A percentile compares a stretch with the other conserved stretches of the same genome.
phyloP scores from a whole-genome alignment of 208 protist genomes.

The Acanthamoeba castellanii region DNA sequence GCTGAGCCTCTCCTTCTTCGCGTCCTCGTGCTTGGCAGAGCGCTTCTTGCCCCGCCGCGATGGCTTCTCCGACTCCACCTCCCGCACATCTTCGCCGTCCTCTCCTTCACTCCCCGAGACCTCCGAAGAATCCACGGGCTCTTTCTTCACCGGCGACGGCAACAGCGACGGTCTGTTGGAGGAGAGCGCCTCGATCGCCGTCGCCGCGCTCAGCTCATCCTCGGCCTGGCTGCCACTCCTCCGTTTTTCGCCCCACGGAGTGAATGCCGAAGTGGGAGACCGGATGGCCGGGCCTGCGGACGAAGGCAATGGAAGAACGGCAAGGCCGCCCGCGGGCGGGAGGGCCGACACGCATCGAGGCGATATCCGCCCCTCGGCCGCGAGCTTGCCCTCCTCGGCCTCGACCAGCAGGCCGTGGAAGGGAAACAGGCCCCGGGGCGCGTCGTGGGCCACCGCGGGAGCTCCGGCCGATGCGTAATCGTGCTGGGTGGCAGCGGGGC shows the following conservation, averaged over 20 bases:
- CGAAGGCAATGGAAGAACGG: not conserved
- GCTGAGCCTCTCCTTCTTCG: not conserved
- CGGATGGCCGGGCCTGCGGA: not conserved
- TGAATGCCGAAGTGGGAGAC: not conserved
- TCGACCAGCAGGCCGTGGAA: not conserved
- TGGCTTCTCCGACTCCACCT: not conserved
- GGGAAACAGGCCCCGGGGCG: not conserved
- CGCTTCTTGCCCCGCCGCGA: no score
- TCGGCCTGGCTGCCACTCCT: not conserved
- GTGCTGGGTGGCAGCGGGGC: not conserved
- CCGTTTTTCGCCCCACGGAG: not conserved
- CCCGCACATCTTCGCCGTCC: not conserved
- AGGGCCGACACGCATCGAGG: not conserved
- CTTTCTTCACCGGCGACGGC: not conserved
- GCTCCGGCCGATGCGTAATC: not conserved
- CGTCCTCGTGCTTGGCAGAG: no score
- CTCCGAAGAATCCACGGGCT: not conserved
- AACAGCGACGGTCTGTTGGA: not conserved
- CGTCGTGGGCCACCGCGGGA: not conserved
- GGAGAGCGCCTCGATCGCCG: not conserved
- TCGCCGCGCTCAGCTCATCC: not conserved
- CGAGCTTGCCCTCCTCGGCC: not conserved
- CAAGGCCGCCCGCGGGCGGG: not conserved
- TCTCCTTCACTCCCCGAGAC: not conserved
- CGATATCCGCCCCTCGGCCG: not conserved